Conservation (phyloP, 371 early-diverging fungal genomes). For the Lichtheimia corymbifera region DNA sequence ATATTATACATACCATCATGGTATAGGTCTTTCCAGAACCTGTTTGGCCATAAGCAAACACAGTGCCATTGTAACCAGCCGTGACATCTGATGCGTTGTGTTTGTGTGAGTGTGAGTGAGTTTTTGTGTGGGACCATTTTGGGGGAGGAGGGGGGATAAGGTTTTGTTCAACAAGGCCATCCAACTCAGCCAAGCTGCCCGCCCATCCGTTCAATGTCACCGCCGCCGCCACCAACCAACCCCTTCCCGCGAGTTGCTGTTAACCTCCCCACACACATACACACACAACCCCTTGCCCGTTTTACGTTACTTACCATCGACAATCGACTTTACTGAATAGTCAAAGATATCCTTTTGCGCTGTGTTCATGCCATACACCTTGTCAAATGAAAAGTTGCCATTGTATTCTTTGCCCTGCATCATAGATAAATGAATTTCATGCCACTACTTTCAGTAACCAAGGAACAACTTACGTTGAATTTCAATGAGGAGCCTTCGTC, state of each 20-base stretch:
- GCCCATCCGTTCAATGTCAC: no score
- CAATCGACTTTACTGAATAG: conserved; percentile 80
- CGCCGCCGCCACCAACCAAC: no score
- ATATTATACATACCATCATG: conserved; percentile 74
- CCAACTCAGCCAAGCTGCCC: neutral
- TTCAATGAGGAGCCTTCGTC: conserved; percentile 73
- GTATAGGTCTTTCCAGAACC: conserved; percentile 97
- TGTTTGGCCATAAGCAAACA: conserved; percentile 96
- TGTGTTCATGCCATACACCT: conserved; percentile 77
- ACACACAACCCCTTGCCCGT: neutral
- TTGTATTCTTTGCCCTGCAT: conserved; percentile 18
- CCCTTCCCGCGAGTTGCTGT: neutral
- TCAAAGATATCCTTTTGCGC: conserved; percentile 81
- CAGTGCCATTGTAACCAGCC: conserved; percentile 85
- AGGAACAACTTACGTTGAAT: conserved; percentile 4
- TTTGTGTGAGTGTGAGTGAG: no score
- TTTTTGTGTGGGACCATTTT: no score
- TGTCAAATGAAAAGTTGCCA: conserved; percentile 76
- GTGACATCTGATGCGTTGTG: conserved; percentile 16
- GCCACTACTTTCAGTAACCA: conserved; percentile 1
- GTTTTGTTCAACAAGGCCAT: neutral
- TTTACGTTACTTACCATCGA: conserved; percentile 66
- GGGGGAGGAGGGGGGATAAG: neutral
- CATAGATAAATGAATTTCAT: neutral
- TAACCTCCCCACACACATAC: neutral